phyloP scores from a whole-genome alignment of 2,329 filamentous ascomycete species.

The Dactylonectria estremocensis region DNA sequence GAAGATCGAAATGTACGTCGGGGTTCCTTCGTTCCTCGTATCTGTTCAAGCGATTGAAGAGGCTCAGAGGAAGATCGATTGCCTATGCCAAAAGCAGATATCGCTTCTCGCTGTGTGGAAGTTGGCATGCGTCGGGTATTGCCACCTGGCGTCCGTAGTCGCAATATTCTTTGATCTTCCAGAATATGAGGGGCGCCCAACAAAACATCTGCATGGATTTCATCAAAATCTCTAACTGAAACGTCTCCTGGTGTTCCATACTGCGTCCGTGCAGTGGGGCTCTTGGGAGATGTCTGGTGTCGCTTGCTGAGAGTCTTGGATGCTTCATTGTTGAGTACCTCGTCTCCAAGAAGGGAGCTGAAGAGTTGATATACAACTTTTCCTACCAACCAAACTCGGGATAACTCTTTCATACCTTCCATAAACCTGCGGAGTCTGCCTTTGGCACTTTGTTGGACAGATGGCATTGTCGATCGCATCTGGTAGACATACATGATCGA shows the following conservation, averaged over 20 bases:
- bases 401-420: slow-evolving; percentile 92
- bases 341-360: slow-evolving; percentile 96
- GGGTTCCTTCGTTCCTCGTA: too few relatives aligned
- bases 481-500: slow-evolving; percentile 99
- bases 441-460: slow-evolving; percentile 90
- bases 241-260: slow-evolving; percentile 62
- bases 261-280: slow-evolving; percentile 57
- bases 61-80: too few relatives aligned
- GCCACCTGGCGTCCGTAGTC: too few relatives aligned
- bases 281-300: slow-evolving; percentile 76
- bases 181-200: too few relatives aligned
- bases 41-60: too few relatives aligned
- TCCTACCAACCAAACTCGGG: slow-evolving; percentile 95
- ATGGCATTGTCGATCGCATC: slow-evolving; percentile 94
- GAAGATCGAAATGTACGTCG: too few relatives aligned
- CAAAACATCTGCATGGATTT: slow-evolving; percentile 96
- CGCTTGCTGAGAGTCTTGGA: slow-evolving; percentile 92
- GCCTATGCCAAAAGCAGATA: too few relatives aligned
- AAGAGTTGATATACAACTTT: slow-evolving; percentile 99
- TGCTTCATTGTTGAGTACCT: slow-evolving; percentile 88
- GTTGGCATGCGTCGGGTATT: too few relatives aligned
- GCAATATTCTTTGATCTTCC: too few relatives aligned
- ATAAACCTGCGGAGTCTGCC: slow-evolving; percentile 92
- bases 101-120: too few relatives aligned
- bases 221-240: slow-evolving; percentile 92